Conservation (phyloP, 192 early-diverging fungal species). For the Diversispora eburnea region DNA sequence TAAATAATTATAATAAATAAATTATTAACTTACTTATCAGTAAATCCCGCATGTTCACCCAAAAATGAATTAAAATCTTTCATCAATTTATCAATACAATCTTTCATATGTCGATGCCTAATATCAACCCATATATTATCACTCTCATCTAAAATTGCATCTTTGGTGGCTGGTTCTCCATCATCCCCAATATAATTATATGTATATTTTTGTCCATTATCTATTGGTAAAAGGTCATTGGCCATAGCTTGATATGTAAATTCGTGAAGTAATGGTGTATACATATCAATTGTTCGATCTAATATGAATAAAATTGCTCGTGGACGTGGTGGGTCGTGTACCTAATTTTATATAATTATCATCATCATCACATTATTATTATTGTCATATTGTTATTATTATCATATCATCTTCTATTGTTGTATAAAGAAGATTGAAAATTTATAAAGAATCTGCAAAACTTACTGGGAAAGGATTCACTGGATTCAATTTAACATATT, state of each 20-base stretch:
- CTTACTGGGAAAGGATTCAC: constrained; percentile 55
- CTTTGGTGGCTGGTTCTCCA: constrained; percentile 43
- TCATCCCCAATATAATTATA: constrained; percentile 51
- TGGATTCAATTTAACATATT: constrained; percentile 62
- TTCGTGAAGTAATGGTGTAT: constrained; percentile 91
- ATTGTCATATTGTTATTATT: constrained; percentile 31
- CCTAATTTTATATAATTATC: constrained; percentile 31
- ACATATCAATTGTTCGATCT: constrained; percentile 89
- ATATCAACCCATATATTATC: constrained; percentile 76
- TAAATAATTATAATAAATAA: constrained; percentile 6
- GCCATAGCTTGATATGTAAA: constrained; percentile 99
- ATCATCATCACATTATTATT: background rate
- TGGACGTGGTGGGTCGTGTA: constrained; percentile 41
- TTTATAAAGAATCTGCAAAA: no score
- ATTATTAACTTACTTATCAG: constrained; percentile 26
- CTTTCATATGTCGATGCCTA: constrained; percentile 79
- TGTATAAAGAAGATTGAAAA: background rate
- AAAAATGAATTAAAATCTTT: constrained; percentile 77
- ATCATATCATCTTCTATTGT: background rate
- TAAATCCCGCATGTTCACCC: constrained; percentile 66
- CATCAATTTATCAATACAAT: constrained; percentile 68
- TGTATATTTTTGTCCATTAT: constrained; percentile 62
- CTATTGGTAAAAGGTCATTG: constrained; percentile 76
- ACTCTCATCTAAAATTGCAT: constrained; percentile 64
- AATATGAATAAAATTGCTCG: constrained; percentile 82